Evolutionary conservation across 1,284 basidiomycete species (phyloP), one percentile per base, ranked within the genome.

Genomic region (Cutaneotrichosporon sp.): DNA sequence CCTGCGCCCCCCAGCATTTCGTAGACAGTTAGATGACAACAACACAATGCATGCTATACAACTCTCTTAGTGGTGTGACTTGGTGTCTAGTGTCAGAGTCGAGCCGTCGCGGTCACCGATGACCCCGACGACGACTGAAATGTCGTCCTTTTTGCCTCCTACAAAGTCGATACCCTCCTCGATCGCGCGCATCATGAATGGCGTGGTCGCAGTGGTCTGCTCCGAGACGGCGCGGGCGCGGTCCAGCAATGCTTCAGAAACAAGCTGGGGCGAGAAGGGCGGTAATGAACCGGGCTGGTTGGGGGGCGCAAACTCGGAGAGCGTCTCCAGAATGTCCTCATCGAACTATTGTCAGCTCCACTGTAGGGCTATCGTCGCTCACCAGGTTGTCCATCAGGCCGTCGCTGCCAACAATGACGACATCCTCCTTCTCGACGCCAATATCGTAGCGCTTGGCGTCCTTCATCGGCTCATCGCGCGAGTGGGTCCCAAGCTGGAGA

Each of bases 271-370:
- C 9, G 76, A 77, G 69, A 84, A 82, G 0, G 76, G 73, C 1
- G 74, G 74, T 4, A 76, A 62, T 13, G 45, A 63, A 20, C 59
- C 63, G 7, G 56, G 59, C 45, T 27, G 68, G 33, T 34, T 45
- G 8, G 73, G 69, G 1, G 75, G 78, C 20, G 85, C 82, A 74
- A 92, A 90, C 47, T 88, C 83, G 14, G 85, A 81, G 13, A 97
- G 89, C 70, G 93, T 91, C 67, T 97, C 93, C 14, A 97, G 81
- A 27, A 98, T 89, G 66, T 97, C 95, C 72, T 92, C 89, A 74
- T 97, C 94, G 85, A 94, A 97, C 54, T 80, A 60, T 1, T 27
- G 49, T 56, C 49, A 55, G 49, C 38, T n/a, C n/a, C 2, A 16
- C 10, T 1, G 4, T 13, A 16, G 2, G 16, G 8, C 6, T 14